phyloP scores from a whole-genome alignment of 2,329 filamentous ascomycete species.

The Colletotrichum tabaci region DNA sequence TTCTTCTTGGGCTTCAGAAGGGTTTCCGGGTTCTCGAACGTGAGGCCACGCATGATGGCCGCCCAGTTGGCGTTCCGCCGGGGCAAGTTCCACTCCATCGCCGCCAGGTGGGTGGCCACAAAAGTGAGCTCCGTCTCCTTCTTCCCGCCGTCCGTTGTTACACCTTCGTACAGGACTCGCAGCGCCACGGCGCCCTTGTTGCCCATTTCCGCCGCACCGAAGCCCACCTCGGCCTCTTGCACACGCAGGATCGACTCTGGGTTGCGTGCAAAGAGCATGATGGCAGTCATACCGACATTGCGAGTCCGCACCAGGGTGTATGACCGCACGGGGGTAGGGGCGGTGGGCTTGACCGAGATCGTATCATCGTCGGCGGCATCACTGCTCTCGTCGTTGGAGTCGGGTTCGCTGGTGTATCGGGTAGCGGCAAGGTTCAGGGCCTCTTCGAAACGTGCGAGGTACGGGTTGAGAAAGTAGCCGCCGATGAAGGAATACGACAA shows the following conservation, averaged over 20 bases:
- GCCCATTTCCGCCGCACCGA: constrained; percentile 90
- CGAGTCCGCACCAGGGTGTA: constrained; percentile 81
- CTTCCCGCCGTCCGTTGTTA: constrained; percentile 48
- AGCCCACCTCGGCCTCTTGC: constrained; percentile 86
- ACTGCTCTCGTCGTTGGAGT: constrained; percentile 44
- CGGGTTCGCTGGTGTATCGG: constrained; percentile 47
- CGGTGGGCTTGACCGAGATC: constrained; percentile 40
- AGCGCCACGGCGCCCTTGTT: constrained; percentile 95
- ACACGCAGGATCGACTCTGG: constrained; percentile 73
- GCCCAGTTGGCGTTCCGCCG: constrained; percentile 91
- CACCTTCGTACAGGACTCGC: constrained; percentile 72
- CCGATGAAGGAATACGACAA: constrained; percentile 89
- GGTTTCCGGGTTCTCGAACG: constrained; percentile 75
- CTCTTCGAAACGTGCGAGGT: constrained; percentile 79
- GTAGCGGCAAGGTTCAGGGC: constrained; percentile 80
- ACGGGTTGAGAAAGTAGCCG: constrained; percentile 82
- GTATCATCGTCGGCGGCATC: constrained; percentile 44
- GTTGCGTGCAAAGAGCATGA: constrained; percentile 86
- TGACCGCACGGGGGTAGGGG: constrained; percentile 51
- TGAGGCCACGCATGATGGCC: constrained; percentile 82
- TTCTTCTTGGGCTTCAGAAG: constrained; percentile 49
- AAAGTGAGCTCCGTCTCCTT: constrained; percentile 81
- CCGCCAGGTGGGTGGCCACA: constrained; percentile 88
- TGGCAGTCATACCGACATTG: constrained; percentile 90
- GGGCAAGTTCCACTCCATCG: constrained; percentile 84